A percentile compares a stretch with the other conserved stretches of the same genome.
Evolutionary conservation across 2,329 filamentous ascomycete species (phyloP).

Genomic region (Microsporum ferrugineum): DNA sequence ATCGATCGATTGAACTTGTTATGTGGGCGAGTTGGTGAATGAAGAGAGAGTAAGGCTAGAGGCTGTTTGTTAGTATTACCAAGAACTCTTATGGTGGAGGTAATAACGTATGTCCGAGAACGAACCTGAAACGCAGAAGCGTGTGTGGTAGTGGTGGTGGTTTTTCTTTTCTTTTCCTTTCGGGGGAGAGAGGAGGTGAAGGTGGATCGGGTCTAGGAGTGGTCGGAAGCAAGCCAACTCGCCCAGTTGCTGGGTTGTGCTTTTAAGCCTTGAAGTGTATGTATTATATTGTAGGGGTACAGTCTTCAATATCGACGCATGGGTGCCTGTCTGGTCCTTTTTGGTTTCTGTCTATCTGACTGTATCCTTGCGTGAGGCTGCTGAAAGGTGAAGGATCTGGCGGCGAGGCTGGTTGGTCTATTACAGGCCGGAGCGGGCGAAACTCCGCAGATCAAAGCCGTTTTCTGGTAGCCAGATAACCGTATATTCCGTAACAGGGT

Average conservation of each 20-base stretch:
- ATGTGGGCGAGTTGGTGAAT: background rate
- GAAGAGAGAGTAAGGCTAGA: background rate
- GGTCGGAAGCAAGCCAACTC: slow-evolving; percentile 1
- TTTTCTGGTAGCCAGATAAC: background rate
- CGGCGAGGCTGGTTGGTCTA: background rate
- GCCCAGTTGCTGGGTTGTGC: background rate
- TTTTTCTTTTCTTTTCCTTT: background rate
- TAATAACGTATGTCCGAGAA: background rate
- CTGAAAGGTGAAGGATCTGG: background rate
- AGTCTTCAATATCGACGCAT: background rate
- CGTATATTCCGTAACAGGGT: background rate
- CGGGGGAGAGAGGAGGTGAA: background rate
- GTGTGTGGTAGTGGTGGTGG: background rate
- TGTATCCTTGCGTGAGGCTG: background rate
- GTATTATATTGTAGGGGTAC: background rate
- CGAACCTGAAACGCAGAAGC: slow-evolving; percentile 1
- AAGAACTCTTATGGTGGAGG: background rate
- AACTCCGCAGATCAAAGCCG: background rate
- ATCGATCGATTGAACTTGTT: background rate
- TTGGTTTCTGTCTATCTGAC: background rate
- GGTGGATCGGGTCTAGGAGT: background rate
- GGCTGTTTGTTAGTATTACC: background rate
- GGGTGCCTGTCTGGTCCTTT: background rate
- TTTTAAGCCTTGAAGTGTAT: background rate
- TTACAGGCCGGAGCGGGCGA: background rate